Base-by-base conservation (phyloP, 176 grass and related monocot genomes). In the Hyparrhenia diplandra region DNA sequence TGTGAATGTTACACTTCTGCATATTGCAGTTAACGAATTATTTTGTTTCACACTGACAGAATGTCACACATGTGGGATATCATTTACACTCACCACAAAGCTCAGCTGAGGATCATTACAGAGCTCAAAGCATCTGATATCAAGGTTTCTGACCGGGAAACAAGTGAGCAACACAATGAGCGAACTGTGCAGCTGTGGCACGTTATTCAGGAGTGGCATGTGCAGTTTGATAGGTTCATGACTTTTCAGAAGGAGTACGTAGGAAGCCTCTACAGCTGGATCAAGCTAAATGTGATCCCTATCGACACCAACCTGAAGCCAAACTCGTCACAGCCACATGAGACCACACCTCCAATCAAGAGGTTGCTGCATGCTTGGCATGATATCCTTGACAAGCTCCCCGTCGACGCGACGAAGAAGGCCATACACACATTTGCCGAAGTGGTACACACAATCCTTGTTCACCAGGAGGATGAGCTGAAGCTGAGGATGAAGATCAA, bases 31-130 rank as follows among this genome's bases (percentile, higher is more conserved):
- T 32, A 32, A 32, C 31, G 31, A 32, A 37, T 36, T 71, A 18
- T 77, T 34, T 77, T 82, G 28, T 60, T 86, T 61, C n/a, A 31
- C 71, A 64, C 17, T 85, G 10, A 68, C 82, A 97, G 94, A 73
- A 82, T 97, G 87, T 21, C 57, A 68, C 62, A 73, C 8, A 97
- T 97, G 94, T 97, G 94, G 94, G 82, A 94, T 10, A 1, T 57
- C 46, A 94, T 97, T 85, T 60, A 84, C 18, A 6, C 3, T 27
- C 87, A 94, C 4, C 91, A 97, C 75, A 81, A 75, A 66, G 39
- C 18, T 20, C 94, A 97, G 65, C 76, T 76, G n/a, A 88, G 30
- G 82, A 86, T 87, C 25, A 82, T 92, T 36, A 67, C 32, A 24
- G 84, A 83, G 28, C 85, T 97, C 66, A 91, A 84, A 84, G 43